Conservation (phyloP, 2,329 filamentous ascomycete species). For the Xylariaceae sp. region DNA sequence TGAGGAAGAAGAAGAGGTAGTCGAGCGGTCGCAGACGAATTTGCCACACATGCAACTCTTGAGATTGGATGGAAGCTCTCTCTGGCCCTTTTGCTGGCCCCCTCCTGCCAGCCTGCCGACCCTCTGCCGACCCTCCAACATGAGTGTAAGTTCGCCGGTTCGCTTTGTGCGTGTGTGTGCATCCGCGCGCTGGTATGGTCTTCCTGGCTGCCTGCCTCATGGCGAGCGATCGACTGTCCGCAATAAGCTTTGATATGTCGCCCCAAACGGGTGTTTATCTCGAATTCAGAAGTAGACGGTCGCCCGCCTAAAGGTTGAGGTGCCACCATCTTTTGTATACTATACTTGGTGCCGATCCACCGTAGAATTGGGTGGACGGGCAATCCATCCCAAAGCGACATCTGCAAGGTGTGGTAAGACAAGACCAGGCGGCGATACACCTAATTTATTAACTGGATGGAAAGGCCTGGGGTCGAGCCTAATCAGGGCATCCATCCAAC, state of each 20-base stretch:
- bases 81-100: neutral
- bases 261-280: neutral
- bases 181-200: neutral
- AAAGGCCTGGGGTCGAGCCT: conserved; percentile 3
- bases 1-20: conserved; percentile 2
- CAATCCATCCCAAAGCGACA: neutral
- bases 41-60: neutral
- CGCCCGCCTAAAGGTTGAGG: neutral
- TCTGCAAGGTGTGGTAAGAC: conserved; percentile 14
- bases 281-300: neutral
- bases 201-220: too few relatives aligned
- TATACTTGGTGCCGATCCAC: neutral
- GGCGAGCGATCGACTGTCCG: neutral
- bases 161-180: too few relatives aligned
- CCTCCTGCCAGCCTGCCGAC: too few relatives aligned
- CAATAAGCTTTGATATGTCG: neutral
- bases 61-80: neutral
- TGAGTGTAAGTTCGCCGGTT: neutral
- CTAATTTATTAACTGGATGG: conserved; percentile 4
- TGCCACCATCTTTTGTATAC: neutral
- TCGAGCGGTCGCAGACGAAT: conserved; percentile 1
- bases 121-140: neutral
- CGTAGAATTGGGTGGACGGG: neutral
- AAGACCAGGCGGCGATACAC: conserved; percentile 12
- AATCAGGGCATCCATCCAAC: too few relatives aligned